A percentile compares a stretch with the other conserved stretches of the same genome.
These are phyloP conservation scores for Mucor mucedo DNA, from an alignment of 371 early-diverging fungal genomes.

Conservation along the genomic window DNA sequence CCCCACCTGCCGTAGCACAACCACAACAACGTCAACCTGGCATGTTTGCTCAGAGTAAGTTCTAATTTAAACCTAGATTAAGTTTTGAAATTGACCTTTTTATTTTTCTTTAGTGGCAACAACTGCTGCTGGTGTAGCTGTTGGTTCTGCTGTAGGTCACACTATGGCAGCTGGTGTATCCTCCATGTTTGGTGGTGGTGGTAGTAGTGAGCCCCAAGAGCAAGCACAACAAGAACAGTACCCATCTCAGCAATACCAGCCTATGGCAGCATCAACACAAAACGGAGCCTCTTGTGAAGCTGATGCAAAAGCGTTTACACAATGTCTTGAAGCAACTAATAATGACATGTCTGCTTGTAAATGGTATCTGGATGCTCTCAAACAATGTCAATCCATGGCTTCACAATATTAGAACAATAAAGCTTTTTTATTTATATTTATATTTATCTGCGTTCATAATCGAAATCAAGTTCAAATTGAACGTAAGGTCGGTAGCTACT, in stretches of 20 bases:
- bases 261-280: conserved; percentile 37
- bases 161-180: conserved; percentile 72
- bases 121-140: conserved; percentile 93
- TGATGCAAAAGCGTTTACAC: conserved; percentile 85
- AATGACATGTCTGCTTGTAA: conserved; percentile 82
- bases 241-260: conserved; percentile 44
- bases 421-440: conserved; percentile 10
- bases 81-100: background rate
- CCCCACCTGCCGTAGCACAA: conserved; percentile 49
- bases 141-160: conserved; percentile 86
- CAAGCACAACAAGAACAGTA: conserved; percentile 29
- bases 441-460: conserved; percentile 50
- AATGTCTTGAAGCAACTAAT: conserved; percentile 83
- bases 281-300: conserved; percentile 70
- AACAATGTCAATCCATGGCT: conserved; percentile 80
- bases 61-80: conserved; percentile 3
- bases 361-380: conserved; percentile 87
- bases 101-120: conserved; percentile 65
- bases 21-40: conserved; percentile 66
- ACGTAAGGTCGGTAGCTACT: conserved; percentile 93
- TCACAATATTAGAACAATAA: conserved; percentile 33
- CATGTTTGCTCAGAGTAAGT: conserved; percentile 74
- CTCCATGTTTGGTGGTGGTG: conserved; percentile 70
- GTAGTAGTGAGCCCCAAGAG: conserved; percentile 24
- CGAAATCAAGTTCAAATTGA: conserved; percentile 75